Conservation (phyloP, 2,329 filamentous ascomycete species). For the Lecanicillium sp. region DNA sequence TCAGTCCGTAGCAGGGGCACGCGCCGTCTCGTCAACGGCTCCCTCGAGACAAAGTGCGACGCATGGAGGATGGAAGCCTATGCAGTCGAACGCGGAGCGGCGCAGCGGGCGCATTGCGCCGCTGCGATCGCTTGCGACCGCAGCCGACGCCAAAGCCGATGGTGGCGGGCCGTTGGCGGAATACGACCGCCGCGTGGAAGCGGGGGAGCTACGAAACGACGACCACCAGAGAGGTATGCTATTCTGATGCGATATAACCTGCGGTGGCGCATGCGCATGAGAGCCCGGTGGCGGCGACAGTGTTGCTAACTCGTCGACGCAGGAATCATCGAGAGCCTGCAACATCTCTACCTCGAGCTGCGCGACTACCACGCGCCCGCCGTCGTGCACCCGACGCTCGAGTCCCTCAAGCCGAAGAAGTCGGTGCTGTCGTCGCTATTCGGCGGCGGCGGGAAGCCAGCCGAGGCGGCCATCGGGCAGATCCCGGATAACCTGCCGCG, state of each 20-base stretch:
- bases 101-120: conserved; percentile 13
- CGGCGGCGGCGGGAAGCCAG: conserved; percentile 46
- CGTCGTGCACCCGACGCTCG: conserved; percentile 71
- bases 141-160: conserved; percentile 21
- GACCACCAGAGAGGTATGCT: conserved; percentile 76
- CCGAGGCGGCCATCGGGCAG: conserved; percentile 34
- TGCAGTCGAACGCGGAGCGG: conserved; percentile 3
- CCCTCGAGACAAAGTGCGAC: conserved; percentile 11
- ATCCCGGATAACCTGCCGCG: conserved; percentile 74
- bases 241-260: neutral
- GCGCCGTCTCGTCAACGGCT: neutral
- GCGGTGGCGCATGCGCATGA: neutral
- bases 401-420: conserved; percentile 53
- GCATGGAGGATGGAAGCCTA: neutral
- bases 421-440: conserved; percentile 55
- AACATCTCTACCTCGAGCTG: conserved; percentile 83
- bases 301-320: neutral
- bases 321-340: conserved; percentile 85
- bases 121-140: conserved; percentile 25
- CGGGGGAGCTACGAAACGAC: conserved; percentile 74
- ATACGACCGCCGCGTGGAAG: conserved; percentile 75
- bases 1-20: neutral
- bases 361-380: conserved; percentile 64
- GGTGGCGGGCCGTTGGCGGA: conserved; percentile 71
- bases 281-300: neutral